These are phyloP conservation scores for Microthyrium microscopicum DNA, from an alignment of 2,329 filamentous ascomycete genomes.

Conservation along the genomic window DNA sequence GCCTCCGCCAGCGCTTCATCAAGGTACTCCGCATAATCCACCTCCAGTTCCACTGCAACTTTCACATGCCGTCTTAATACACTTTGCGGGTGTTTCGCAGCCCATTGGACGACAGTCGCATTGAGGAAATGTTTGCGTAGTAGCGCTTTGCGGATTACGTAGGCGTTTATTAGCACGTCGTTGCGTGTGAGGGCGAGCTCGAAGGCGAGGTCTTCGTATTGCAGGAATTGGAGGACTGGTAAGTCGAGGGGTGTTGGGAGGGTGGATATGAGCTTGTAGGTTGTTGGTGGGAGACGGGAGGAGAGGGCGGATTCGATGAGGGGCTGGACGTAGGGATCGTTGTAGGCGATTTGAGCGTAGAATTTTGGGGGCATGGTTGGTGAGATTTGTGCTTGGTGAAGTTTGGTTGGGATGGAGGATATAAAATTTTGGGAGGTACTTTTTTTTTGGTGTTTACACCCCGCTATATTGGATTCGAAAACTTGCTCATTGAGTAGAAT, in stretches of 20 bases:
- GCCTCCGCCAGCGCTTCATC: conserved; percentile 85
- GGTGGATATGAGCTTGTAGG: conserved; percentile 39
- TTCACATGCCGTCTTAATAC: conserved; percentile 55
- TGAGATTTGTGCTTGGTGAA: neutral
- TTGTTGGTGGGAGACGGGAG: conserved; percentile 37
- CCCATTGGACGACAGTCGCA: conserved; percentile 69
- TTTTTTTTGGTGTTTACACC: too few relatives aligned
- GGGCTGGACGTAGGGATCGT: conserved; percentile 77
- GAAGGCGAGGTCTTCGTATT: conserved; percentile 82
- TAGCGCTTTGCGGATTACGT: conserved; percentile 87
- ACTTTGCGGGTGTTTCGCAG: conserved; percentile 63
- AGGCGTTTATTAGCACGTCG: conserved; percentile 68
- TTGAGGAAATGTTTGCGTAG: conserved; percentile 93
- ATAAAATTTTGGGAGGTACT: too few relatives aligned
- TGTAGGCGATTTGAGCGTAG: conserved; percentile 66
- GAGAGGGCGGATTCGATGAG: conserved; percentile 61
- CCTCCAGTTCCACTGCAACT: conserved; percentile 69
- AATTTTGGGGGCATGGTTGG: conserved; percentile 25
- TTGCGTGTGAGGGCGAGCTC: conserved; percentile 48
- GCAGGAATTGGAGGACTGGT: conserved; percentile 58
- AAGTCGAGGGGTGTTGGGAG: conserved; percentile 30
- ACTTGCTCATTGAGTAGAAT: too few relatives aligned
- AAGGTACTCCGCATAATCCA: conserved; percentile 92
- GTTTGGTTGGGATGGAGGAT: too few relatives aligned
- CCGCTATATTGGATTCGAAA: too few relatives aligned